These are phyloP conservation scores for Schwanniomyces occidentalis DNA, from an alignment of 805 yeast species.

Conservation along the genomic window DNA sequence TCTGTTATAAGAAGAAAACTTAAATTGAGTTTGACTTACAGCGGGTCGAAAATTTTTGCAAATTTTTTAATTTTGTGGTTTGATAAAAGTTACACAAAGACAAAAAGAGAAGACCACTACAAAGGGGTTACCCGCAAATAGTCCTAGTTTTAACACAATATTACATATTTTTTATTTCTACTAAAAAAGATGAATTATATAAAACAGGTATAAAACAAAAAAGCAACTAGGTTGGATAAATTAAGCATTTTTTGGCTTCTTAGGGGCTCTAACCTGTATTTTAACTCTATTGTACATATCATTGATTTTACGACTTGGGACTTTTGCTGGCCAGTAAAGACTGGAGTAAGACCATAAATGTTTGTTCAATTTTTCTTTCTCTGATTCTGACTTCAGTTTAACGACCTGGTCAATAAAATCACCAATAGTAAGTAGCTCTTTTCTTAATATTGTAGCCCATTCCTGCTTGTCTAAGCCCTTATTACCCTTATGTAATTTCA, in stretches of 20 bases:
- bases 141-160: neutral
- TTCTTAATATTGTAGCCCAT: slow-evolving; percentile 71
- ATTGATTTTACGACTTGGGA: slow-evolving; percentile 67
- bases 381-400: slow-evolving; percentile 15
- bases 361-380: slow-evolving; percentile 46
- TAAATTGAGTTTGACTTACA: neutral
- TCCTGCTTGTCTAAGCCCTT: slow-evolving; percentile 72
- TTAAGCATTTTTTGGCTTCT: slow-evolving; percentile 6
- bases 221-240: no score
- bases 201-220: neutral
- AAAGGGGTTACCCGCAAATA: slow-evolving; percentile 6
- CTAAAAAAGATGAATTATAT: no score
- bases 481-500: slow-evolving; percentile 67
- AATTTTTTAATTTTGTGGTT: slow-evolving; percentile 9
- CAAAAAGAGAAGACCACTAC: no score
- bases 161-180: no score
- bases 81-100: slow-evolving; percentile 9
- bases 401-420: slow-evolving; percentile 49
- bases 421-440: slow-evolving; percentile 72
- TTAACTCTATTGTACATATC: slow-evolving; percentile 73
- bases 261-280: slow-evolving; percentile 11
- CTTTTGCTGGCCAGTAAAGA: slow-evolving; percentile 84
- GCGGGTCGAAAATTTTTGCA: slow-evolving; percentile 10
- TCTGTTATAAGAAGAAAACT: slow-evolving; percentile 1
- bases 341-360: slow-evolving; percentile 86